Conservation (phyloP, 1,284 basidiomycete species). For the Microbotryum lychnidis-dioicae region DNA sequence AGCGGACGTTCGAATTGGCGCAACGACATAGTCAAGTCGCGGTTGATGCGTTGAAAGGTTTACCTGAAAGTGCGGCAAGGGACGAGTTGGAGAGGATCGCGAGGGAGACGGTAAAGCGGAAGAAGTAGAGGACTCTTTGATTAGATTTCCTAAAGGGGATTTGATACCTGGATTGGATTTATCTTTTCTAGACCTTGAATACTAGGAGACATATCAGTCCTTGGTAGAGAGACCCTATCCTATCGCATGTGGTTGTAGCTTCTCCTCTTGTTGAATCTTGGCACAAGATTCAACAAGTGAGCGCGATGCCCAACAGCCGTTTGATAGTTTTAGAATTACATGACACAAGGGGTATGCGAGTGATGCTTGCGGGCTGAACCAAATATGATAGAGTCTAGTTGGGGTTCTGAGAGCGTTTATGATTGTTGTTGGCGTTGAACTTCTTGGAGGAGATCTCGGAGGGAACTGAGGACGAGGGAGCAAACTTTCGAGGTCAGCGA, state of each 20-base stretch:
- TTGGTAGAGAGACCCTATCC: no score
- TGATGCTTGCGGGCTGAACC: neutral
- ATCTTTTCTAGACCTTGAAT: no score
- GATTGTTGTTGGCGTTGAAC: slow-evolving; percentile 2
- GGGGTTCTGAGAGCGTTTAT: neutral
- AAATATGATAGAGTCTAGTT: neutral
- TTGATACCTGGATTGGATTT: no score
- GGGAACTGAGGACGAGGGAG: slow-evolving; percentile 7
- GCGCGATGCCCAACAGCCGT: no score
- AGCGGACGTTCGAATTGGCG: slow-evolving; percentile 71
- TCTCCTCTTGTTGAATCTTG: no score
- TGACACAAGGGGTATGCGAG: neutral
- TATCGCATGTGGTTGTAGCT: no score
- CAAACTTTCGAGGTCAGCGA: neutral
- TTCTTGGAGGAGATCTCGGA: slow-evolving; percentile 25
- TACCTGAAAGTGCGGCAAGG: slow-evolving; percentile 76
- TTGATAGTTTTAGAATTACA: neutral
- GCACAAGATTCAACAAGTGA: no score
- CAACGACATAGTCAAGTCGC: slow-evolving; percentile 69
- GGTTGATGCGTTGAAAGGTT: slow-evolving; percentile 56
- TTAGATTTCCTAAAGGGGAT: neutral
- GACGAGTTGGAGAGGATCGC: slow-evolving; percentile 52
- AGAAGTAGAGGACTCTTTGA: slow-evolving; percentile 35
- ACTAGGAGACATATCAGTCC: no score
- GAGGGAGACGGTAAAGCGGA: slow-evolving; percentile 43